phyloP scores from a whole-genome alignment of 75 land plant species.

The Selaginella moellendorffii region DNA sequence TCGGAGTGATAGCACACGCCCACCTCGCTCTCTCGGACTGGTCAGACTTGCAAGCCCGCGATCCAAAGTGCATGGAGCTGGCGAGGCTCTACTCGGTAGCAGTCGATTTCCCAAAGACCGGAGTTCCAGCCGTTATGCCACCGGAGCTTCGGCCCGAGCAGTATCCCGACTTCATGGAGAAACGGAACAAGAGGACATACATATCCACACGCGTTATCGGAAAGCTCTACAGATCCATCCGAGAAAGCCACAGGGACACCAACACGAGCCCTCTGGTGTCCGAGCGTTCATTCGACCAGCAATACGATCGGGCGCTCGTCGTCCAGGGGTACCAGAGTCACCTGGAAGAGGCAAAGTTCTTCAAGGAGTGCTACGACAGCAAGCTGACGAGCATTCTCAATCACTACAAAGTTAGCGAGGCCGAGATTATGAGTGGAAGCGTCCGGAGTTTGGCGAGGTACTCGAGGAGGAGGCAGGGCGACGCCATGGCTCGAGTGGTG shows the following conservation, averaged over 20 bases:
- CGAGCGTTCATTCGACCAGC: constrained; percentile 13
- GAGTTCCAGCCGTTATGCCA: constrained; percentile 66
- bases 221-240: constrained; percentile 39
- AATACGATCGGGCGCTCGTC: constrained; percentile 52
- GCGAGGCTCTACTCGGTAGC: constrained; percentile 79
- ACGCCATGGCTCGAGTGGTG: constrained; percentile 52
- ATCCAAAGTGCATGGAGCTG: constrained; percentile 48
- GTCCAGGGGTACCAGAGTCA: constrained; percentile 40
- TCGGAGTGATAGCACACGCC: constrained; percentile 80
- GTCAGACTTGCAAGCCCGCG: constrained; percentile 43
- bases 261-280: neutral
- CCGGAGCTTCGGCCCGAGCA: constrained; percentile 35
- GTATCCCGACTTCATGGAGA: constrained; percentile 93
- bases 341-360: constrained; percentile 49
- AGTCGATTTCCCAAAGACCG: constrained; percentile 90
- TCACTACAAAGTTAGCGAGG: constrained; percentile 66
- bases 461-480: constrained; percentile 44
- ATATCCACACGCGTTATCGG: constrained; percentile 60
- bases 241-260: neutral
- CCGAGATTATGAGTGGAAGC: constrained; percentile 67
- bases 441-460: constrained; percentile 34
- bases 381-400: constrained; percentile 41
- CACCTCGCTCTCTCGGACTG: constrained; percentile 87
- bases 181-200: constrained; percentile 40
- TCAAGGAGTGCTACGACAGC: constrained; percentile 49